These are phyloP conservation scores for Trichophyton verrucosum DNA, from an alignment of 2,329 filamentous ascomycete species.

Conservation along the genomic window DNA sequence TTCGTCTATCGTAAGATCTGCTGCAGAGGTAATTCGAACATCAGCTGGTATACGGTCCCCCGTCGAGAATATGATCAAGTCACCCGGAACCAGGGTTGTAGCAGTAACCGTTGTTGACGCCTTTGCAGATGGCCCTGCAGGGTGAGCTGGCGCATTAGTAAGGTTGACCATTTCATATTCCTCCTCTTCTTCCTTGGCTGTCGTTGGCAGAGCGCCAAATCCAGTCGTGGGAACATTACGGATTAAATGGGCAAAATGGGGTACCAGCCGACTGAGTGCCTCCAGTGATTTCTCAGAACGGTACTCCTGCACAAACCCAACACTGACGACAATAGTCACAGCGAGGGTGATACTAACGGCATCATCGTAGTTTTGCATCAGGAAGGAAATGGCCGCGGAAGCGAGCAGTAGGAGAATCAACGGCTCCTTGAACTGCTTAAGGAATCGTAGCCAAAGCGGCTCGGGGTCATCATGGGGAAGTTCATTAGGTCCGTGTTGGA, in stretches of 20 bases:
- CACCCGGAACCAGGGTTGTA: constrained; percentile 75
- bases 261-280: constrained; percentile 82
- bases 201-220: constrained; percentile 15
- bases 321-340: constrained; percentile 90
- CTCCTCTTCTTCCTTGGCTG: constrained; percentile 21
- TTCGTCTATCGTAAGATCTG: constrained; percentile 86
- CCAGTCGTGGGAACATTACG: constrained; percentile 39
- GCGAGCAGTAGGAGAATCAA: constrained; percentile 83
- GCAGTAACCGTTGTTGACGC: constrained; percentile 79
- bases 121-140: constrained; percentile 53
- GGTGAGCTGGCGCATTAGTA: constrained; percentile 36
- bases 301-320: constrained; percentile 96
- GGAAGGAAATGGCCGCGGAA: constrained; percentile 74
- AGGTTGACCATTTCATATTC: constrained; percentile 40
- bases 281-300: constrained; percentile 95
- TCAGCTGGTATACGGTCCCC: constrained; percentile 95
- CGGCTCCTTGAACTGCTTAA: constrained; percentile 95
- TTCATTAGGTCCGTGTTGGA: constrained; percentile 80
- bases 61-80: constrained; percentile 85
- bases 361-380: constrained; percentile 90
- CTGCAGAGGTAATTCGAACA: constrained; percentile 79
- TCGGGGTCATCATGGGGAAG: constrained; percentile 88
- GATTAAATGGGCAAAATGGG: constrained; percentile 91
- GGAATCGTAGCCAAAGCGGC: constrained; percentile 84
- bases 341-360: constrained; percentile 90